Percentiles rank a stretch among this genome's conserved stretches.
Evolutionary conservation across 179 eudicot genomes (phyloP).

Genomic region (Beta macrorhiza): DNA sequence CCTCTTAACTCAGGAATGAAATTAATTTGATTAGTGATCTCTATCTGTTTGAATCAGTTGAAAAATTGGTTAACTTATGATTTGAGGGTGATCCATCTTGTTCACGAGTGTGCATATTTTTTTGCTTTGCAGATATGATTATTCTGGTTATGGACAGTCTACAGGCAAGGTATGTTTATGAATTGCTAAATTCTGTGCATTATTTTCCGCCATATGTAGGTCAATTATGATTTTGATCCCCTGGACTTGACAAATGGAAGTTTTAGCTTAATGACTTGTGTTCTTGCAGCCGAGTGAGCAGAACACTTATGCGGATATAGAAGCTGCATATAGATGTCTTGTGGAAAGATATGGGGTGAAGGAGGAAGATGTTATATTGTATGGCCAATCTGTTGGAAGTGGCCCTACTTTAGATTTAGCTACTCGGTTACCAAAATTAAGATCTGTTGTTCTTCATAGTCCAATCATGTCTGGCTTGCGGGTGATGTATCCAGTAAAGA

Average conservation of each 20-base stretch:
- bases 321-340: slow-evolving; percentile 86
- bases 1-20: neutral
- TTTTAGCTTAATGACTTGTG: neutral
- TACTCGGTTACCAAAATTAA: slow-evolving; percentile 68
- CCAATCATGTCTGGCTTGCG: slow-evolving; percentile 93
- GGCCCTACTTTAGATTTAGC: slow-evolving; percentile 97
- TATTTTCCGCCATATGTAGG: neutral
- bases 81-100: neutral
- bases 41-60: neutral
- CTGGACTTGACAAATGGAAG: neutral
- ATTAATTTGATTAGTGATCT: neutral
- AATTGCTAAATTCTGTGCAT: neutral
- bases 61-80: neutral
- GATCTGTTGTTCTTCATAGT: slow-evolving; percentile 95
- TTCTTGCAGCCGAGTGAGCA: slow-evolving; percentile 79
- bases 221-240: slow-evolving; percentile 4
- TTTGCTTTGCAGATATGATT: slow-evolving; percentile 74
- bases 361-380: slow-evolving; percentile 82
- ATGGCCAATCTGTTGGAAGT: slow-evolving; percentile 97
- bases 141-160: slow-evolving; percentile 91
- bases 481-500: slow-evolving; percentile 92
- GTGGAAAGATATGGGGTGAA: slow-evolving; percentile 77
- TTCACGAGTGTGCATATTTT: slow-evolving; percentile 2
- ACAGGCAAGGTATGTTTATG: slow-evolving; percentile 67
- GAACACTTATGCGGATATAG: slow-evolving; percentile 91